Evolutionary conservation across 495 filamentous ascomycete genomes (phyloP).

Genomic region (Elasticomyces elasticus): DNA sequence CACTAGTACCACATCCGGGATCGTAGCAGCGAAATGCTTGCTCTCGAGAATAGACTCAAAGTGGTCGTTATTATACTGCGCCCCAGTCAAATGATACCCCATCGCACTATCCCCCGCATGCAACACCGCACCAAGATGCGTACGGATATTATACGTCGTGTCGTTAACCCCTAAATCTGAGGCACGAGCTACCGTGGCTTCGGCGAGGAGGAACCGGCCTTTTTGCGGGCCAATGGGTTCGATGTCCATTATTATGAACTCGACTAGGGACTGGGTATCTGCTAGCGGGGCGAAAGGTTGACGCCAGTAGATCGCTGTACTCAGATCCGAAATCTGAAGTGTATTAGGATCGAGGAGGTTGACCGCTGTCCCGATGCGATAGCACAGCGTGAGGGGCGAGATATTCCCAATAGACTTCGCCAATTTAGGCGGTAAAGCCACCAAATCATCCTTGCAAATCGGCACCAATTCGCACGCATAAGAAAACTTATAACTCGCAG

Average conservation of each 20-base stretch:
- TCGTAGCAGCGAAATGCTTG: constrained; percentile 55
- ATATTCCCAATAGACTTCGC: constrained; percentile 82
- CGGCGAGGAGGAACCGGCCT: constrained; percentile 74
- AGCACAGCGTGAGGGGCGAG: constrained; percentile 67
- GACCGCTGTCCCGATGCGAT: constrained; percentile 78
- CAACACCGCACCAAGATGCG: constrained; percentile 79
- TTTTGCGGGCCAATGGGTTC: constrained; percentile 64
- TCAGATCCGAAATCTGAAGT: constrained; percentile 79
- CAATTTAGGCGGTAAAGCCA: constrained; percentile 80
- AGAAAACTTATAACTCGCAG: constrained; percentile 84
- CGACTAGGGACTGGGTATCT: constrained; percentile 72
- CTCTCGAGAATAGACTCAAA: constrained; percentile 70
- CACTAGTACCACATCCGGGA: constrained; percentile 88
- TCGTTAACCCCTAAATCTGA: constrained; percentile 85
- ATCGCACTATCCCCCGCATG: constrained; percentile 85
- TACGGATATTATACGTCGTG: constrained; percentile 73
- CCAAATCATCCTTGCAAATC: constrained; percentile 92
- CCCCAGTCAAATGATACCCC: constrained; percentile 77
- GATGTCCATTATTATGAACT: constrained; percentile 93
- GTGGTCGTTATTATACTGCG: constrained; percentile 81
- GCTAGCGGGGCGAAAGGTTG: constrained; percentile 73
- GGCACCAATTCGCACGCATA: constrained; percentile 80
- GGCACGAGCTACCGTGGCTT: constrained; percentile 76
- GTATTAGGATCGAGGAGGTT: constrained; percentile 86
- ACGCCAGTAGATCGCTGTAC: constrained; percentile 74